A percentile compares a stretch with the other conserved stretches of the same genome.
Evolutionary conservation across 2,329 filamentous ascomycete genomes (phyloP).

Genomic region (Eutypella sp.): DNA sequence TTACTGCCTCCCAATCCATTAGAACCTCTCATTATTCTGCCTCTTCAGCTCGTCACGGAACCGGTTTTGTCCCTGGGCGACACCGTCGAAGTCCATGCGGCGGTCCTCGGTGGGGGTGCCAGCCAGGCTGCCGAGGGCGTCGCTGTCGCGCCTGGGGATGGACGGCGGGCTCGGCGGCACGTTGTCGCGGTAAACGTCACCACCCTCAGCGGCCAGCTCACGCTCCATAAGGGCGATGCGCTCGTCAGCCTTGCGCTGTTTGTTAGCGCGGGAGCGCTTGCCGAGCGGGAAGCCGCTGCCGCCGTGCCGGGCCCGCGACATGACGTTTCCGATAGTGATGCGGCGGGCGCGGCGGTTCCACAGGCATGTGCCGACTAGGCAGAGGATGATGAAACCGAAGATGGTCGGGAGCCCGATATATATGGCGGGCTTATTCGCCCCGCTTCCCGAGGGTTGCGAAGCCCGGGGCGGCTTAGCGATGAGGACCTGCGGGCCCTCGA

Average conservation of each 20-base stretch:
- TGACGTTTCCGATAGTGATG: slow-evolving; percentile 48
- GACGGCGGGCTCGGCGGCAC: slow-evolving; percentile 22
- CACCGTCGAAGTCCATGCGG: slow-evolving; percentile 33
- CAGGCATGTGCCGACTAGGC: slow-evolving; percentile 51
- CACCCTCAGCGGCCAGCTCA: slow-evolving; percentile 22
- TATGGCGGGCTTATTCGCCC: slow-evolving; percentile 37
- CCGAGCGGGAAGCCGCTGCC: slow-evolving; percentile 36
- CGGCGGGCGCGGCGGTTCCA: slow-evolving; percentile 48
- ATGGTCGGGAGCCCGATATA: slow-evolving; percentile 49
- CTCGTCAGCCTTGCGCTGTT: slow-evolving; percentile 28
- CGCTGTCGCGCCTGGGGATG: slow-evolving; percentile 37
- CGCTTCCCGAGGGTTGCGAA: no score
- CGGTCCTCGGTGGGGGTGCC: slow-evolving; percentile 40
- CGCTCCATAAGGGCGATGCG: slow-evolving; percentile 43
- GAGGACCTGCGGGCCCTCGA: slow-evolving; percentile 37
- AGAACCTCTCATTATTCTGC: slow-evolving; percentile 37
- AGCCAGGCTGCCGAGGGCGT: slow-evolving; percentile 44
- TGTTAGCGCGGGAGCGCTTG: slow-evolving; percentile 29
- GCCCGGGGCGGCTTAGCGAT: slow-evolving; percentile 35
- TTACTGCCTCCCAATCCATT: slow-evolving; percentile 4
- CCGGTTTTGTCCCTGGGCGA: slow-evolving; percentile 30
- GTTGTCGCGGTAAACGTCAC: slow-evolving; percentile 33
- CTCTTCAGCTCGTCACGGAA: slow-evolving; percentile 48
- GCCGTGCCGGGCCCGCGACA: slow-evolving; percentile 40
- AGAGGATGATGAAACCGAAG: slow-evolving; percentile 41